Conservation (phyloP, 1,284 basidiomycete genomes). For the Uromyces viciae-fabae region DNA sequence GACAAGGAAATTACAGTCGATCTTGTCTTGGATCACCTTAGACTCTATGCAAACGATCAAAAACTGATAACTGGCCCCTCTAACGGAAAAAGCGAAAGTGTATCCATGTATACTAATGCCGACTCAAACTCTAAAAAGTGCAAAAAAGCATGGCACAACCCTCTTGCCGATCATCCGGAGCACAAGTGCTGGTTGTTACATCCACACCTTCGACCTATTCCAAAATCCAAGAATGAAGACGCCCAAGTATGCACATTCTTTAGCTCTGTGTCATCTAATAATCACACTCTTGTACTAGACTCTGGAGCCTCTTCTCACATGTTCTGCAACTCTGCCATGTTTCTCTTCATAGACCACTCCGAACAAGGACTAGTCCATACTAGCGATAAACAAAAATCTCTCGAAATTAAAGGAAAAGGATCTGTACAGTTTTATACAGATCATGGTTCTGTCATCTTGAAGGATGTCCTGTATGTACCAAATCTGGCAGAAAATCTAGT, state of each 20-base stretch:
- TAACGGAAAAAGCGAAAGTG: no score
- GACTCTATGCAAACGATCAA: background rate
- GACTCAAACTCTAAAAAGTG: no score
- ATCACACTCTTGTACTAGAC: background rate
- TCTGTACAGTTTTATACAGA: background rate
- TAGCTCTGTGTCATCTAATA: background rate
- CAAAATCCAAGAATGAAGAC: background rate
- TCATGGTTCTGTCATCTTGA: background rate
- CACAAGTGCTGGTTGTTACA: background rate
- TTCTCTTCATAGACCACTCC: background rate
- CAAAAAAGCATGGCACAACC: background rate
- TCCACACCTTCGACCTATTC: background rate
- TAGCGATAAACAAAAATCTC: background rate
- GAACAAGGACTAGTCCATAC: background rate
- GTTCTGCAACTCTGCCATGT: background rate
- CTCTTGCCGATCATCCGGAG: background rate
- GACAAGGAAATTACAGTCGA: background rate
- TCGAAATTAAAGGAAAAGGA: background rate
- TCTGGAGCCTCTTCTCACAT: conserved; percentile 2
- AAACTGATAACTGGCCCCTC: no score
- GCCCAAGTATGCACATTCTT: background rate
- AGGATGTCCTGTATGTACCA: background rate
- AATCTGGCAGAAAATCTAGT: background rate
- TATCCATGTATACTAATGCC: no score
- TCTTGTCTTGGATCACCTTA: background rate